Evolutionary conservation across 805 yeast species (phyloP).

Genomic region (Nakazawaea ishiwadae): DNA sequence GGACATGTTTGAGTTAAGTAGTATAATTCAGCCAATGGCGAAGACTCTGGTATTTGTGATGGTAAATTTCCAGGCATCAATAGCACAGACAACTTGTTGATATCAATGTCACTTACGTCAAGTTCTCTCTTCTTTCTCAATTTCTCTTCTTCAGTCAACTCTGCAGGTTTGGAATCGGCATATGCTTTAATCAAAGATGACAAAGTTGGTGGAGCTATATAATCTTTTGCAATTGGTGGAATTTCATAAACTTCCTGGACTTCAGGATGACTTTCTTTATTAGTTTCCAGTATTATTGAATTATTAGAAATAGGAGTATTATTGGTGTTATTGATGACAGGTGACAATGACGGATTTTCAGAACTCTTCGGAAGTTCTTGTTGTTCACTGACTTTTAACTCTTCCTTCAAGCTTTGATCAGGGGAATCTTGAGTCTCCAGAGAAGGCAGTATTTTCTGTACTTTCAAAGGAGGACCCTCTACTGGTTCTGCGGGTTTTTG

Average conservation of each 20-base stretch:
- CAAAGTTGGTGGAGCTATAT: constrained; percentile 23
- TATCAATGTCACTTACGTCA: constrained; percentile 32
- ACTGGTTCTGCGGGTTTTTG: background rate
- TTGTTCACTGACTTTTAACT: background rate
- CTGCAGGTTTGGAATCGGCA: constrained; percentile 17
- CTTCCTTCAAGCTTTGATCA: background rate
- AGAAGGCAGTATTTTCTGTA: background rate
- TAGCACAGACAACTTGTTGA: constrained; percentile 38
- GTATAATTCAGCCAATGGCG: constrained; percentile 79
- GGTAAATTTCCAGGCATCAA: constrained; percentile 48
- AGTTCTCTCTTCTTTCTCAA: constrained; percentile 25
- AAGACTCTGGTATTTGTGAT: constrained; percentile 48
- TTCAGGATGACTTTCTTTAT: constrained; percentile 11
- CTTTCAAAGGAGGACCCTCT: constrained; percentile 6
- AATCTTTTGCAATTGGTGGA: constrained; percentile 10
- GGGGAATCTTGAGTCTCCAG: background rate
- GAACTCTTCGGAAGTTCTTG: background rate
- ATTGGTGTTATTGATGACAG: constrained; percentile 1
- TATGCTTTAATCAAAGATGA: constrained; percentile 24
- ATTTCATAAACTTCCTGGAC: constrained; percentile 13
- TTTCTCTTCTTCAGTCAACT: constrained; percentile 22
- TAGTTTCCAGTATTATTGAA: background rate
- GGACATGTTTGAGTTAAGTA: constrained; percentile 88
- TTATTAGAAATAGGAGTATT: background rate
- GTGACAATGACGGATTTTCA: background rate